phyloP scores from a whole-genome alignment of 2,329 filamentous ascomycete genomes.

The Mollisia scopiformis region DNA sequence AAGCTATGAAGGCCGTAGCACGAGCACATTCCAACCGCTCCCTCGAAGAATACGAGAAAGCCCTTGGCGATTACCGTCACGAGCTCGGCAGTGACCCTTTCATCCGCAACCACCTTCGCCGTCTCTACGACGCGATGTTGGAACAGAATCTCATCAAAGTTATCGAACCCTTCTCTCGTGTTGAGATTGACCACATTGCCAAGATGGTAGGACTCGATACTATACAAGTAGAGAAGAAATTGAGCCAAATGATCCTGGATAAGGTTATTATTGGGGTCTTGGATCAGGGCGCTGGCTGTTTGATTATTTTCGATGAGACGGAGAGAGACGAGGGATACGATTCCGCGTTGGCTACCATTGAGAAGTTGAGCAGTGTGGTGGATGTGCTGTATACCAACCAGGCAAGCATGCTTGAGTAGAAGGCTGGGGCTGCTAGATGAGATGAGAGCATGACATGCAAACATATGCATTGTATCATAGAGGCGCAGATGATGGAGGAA shows the following conservation, averaged over 20 bases:
- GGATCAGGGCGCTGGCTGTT: slow-evolving; percentile 95
- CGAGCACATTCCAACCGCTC: slow-evolving; percentile 94
- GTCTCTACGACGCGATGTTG: slow-evolving; percentile 96
- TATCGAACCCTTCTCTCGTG: slow-evolving; percentile 96
- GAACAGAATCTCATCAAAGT: slow-evolving; percentile 99
- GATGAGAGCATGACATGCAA: slow-evolving; percentile 9
- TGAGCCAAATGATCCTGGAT: slow-evolving; percentile 99
- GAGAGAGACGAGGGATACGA: slow-evolving; percentile 94
- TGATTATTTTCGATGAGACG: slow-evolving; percentile 96
- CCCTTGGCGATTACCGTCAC: slow-evolving; percentile 86
- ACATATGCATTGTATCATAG: slow-evolving; percentile 33
- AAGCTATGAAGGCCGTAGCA: slow-evolving; percentile 99
- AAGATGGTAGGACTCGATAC: slow-evolving; percentile 97
- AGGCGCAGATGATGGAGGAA: slow-evolving; percentile 23
- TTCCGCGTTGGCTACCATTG: slow-evolving; percentile 89
- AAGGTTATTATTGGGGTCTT: slow-evolving; percentile 98
- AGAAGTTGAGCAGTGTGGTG: slow-evolving; percentile 95
- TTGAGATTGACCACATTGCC: slow-evolving; percentile 95
- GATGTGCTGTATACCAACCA: slow-evolving; percentile 98
- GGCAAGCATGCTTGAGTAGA: slow-evolving; percentile 86
- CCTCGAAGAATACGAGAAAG: slow-evolving; percentile 94
- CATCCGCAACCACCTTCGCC: slow-evolving; percentile 94
- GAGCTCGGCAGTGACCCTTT: slow-evolving; percentile 94
- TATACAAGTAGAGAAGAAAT: slow-evolving; percentile 95
- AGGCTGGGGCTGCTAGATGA: neutral